A percentile compares a stretch with the other conserved stretches of the same genome.
phyloP scores from a whole-genome alignment of 2,329 filamentous ascomycete species.

The Gyromitra esculenta region DNA sequence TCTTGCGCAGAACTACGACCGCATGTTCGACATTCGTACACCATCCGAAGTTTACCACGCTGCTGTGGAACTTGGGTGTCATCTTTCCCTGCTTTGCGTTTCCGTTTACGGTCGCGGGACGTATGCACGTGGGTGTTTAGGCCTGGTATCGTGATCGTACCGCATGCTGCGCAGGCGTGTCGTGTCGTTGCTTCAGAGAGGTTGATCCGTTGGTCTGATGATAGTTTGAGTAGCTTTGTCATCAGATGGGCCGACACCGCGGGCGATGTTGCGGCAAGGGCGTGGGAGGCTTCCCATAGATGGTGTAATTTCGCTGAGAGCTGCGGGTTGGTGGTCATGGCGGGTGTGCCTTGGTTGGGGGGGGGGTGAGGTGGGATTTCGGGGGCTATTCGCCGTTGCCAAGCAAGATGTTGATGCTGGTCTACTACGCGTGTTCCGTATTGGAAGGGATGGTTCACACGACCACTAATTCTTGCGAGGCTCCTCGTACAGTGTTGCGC shows the following conservation, averaged over 20 bases:
- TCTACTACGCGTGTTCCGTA: background rate
- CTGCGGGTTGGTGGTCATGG: conserved; percentile 2
- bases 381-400: background rate
- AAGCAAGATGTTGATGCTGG: background rate
- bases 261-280: conserved; percentile 45
- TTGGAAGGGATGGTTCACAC: background rate
- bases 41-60: conserved; percentile 12
- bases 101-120: conserved; percentile 14
- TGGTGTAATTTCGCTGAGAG: conserved; percentile 27
- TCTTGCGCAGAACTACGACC: conserved; percentile 28
- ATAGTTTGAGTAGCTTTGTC: conserved; percentile 26
- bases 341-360: background rate
- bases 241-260: conserved; percentile 47
- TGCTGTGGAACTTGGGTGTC: background rate
- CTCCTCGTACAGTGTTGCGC: no score
- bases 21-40: conserved; percentile 37
- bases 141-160: conserved; percentile 35
- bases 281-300: conserved; percentile 46
- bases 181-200: conserved; percentile 8
- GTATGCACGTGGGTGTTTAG: conserved; percentile 34
- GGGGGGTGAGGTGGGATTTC: background rate
- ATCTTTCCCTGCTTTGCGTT: background rate
- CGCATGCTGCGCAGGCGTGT: conserved; percentile 24
- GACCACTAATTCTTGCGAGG: no score
- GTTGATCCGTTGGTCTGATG: conserved; percentile 10